phyloP scores from a whole-genome alignment of 139 green algal species.

The Chloropicon primus region DNA sequence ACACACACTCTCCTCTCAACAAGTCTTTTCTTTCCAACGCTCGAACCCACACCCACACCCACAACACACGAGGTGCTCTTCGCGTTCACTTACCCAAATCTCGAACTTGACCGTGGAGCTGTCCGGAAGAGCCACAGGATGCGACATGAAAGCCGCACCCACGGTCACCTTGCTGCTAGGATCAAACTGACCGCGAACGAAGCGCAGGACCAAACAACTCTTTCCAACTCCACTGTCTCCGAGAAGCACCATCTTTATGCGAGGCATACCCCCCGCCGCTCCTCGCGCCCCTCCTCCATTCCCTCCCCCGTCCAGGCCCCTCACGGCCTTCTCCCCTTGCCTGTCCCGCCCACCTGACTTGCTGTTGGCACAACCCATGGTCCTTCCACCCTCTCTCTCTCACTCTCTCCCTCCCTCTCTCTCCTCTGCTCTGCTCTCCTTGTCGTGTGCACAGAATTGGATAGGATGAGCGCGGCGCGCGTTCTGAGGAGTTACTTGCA shows the following conservation, averaged over 20 bases:
- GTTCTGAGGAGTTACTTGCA: too few species aligned
- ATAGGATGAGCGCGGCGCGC: too few species aligned
- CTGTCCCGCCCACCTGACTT: background rate
- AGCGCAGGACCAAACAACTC: slow-evolving; percentile 40
- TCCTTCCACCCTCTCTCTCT: too few species aligned
- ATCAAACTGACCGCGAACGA: slow-evolving; percentile 39
- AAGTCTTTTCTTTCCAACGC: too few species aligned
- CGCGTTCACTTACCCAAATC: too few species aligned
- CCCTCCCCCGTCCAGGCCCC: background rate
- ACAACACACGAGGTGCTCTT: too few species aligned
- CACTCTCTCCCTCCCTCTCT: too few species aligned
- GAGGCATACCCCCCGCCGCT: background rate
- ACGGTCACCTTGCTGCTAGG: slow-evolving; percentile 44
- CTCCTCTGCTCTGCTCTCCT: too few species aligned
- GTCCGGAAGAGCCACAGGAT: slow-evolving; percentile 23
- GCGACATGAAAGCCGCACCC: slow-evolving; percentile 45
- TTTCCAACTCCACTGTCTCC: slow-evolving; percentile 62
- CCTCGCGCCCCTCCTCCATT: background rate
- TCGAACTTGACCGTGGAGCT: slow-evolving; percentile 46
- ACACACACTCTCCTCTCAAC: too few species aligned
- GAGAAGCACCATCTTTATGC: slow-evolving; percentile 61
- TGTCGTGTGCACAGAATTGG: too few species aligned
- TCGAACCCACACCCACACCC: too few species aligned
- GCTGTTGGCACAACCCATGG: background rate
- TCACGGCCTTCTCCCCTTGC: background rate